Evolutionary conservation across 148 eudicot genomes (phyloP), one percentile per base, ranked within the genome.

Genomic region (Rheum nobile): DNA sequence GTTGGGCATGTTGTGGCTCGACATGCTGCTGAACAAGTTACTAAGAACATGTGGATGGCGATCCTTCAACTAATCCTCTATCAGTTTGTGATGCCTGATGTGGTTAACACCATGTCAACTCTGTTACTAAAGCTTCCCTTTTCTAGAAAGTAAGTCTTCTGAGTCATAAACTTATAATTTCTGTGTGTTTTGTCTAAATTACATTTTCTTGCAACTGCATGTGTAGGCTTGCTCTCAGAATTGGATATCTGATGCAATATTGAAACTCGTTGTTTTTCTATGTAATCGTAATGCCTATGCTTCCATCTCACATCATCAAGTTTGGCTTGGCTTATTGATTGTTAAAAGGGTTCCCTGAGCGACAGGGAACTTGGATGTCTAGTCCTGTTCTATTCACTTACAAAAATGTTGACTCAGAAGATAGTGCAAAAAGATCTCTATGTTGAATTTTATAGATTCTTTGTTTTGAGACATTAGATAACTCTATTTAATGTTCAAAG

Each of bases 1-100:
- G 95, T 93, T 79, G 97, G 86, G 69, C 98, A 93, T 86, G 95
- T 81, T 63, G 94, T 93, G 79, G 98, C 95, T 46, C 83, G 98
- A 57, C 98, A 93, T 78, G 72, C 83, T 21, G 98, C 95, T 0
- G 98, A 93, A 78, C 84, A 84, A 72, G 85, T 93, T 68, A 86
- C 92, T 7, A 85, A 88, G 78, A 85, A 85, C 77, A 31, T 94
- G 71, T 94, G 97, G 96, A 71, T 89, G 77, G 82, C 91, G 11
- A 86, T 91, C 75, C 21, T 88, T 55, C 95, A 89, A 67, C 77
- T 94, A 83, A 71, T 94, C 68, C 89, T 94, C 65, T 84, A 81
- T 79, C 97, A 89, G 77, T 88, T 89, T 75, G 55, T 89, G 32
- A 84, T 78, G 80, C 98, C 98, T 74, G 95, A 93, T 86, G 17